Evolutionary conservation across 306 rosid genomes (phyloP), one percentile per base, ranked within the genome.

Genomic region (Argentina anserina): DNA sequence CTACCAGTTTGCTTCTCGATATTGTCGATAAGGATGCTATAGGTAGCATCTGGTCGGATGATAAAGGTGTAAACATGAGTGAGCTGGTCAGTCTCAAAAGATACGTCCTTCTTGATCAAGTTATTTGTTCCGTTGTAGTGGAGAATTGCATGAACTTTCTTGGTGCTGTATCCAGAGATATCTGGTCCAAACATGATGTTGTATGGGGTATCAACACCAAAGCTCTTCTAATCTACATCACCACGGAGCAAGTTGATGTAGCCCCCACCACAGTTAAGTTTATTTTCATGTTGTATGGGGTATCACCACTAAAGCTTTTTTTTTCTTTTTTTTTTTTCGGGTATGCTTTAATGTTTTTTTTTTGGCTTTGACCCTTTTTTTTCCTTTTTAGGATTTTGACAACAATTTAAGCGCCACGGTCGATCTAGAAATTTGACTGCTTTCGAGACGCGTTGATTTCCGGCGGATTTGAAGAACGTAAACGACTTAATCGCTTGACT

Each of bases 241-340:
- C 96, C 96, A 9, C 96, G 88, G 66, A 95, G 90, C 77, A 95
- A 77, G 79, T 95, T 95, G 93, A 95, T 86, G 89, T 95, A 95
- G 69, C 99, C 99, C 80, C 97, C 99, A 82, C 99, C 99, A 70
- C 99, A 95, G 84, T 95, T 97, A 84, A 95, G 97, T 83, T 95
- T 95, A 83, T 95, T 97, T 60, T 95, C 99, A 64, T 95, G 97
- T n/a, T n/a, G n/a, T n/a, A n/a, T n/a, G n/a, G n/a, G n/a, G n/a
- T n/a, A n/a, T n/a, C n/a, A n/a, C n/a, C n/a, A n/a, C n/a, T n/a
- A n/a, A n/a, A n/a, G n/a, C n/a, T n/a, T n/a, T n/a, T n/a, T n/a
- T n/a, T n/a, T n/a, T n/a, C n/a, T n/a, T n/a, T n/a, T n/a, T n/a
- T n/a, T n/a, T n/a, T n/a, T n/a, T n/a, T n/a, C n/a, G n/a, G n/a